A percentile compares a stretch with the other conserved stretches of the same genome.
Evolutionary conservation across 805 yeast genomes (phyloP).

Genomic region (Pichia nanzhaoensis): DNA sequence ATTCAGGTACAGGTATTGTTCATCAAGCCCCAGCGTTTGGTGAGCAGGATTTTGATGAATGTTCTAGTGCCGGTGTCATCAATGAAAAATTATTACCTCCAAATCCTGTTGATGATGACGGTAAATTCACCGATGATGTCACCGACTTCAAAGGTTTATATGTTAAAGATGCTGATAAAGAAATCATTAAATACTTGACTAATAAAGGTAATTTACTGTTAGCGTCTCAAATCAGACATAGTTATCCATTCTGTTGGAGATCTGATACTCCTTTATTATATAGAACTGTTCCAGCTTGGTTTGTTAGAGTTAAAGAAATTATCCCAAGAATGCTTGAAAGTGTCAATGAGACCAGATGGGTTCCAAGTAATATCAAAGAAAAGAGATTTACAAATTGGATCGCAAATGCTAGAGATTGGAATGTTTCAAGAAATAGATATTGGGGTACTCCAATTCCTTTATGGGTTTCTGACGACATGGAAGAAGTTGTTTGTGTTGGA

Average conservation of each 20-base stretch:
- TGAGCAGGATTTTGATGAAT: constrained; percentile 92
- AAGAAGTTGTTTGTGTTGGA: constrained; percentile 90
- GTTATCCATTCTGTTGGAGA: constrained; percentile 99
- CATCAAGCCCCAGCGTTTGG: constrained; percentile 99
- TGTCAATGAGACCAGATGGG: constrained; percentile 89
- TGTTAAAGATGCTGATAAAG: constrained; percentile 93
- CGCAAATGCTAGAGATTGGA: constrained; percentile 99
- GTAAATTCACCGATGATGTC: constrained; percentile 73
- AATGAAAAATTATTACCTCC: constrained; percentile 69
- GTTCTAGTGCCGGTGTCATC: constrained; percentile 70
- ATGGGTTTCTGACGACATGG: constrained; percentile 92
- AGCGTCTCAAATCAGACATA: constrained; percentile 82
- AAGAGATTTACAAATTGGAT: constrained; percentile 98
- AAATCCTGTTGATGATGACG: constrained; percentile 91
- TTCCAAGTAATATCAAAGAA: constrained; percentile 82
- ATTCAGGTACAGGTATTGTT: constrained; percentile 98
- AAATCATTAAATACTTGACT: constrained; percentile 78
- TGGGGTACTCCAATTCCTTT: constrained; percentile 99
- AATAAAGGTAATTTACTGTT: constrained; percentile 68
- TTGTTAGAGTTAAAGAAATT: constrained; percentile 80
- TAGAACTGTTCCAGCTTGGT: constrained; percentile 98
- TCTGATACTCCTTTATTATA: constrained; percentile 96
- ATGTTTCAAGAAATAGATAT: constrained; percentile 94
- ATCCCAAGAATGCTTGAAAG: constrained; percentile 85
- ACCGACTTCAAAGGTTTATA: constrained; percentile 71